Evolutionary conservation across 192 early-diverging fungal genomes (phyloP), one percentile per base, ranked within the genome.

Genomic region (Rhizoclosmatium globosum): DNA sequence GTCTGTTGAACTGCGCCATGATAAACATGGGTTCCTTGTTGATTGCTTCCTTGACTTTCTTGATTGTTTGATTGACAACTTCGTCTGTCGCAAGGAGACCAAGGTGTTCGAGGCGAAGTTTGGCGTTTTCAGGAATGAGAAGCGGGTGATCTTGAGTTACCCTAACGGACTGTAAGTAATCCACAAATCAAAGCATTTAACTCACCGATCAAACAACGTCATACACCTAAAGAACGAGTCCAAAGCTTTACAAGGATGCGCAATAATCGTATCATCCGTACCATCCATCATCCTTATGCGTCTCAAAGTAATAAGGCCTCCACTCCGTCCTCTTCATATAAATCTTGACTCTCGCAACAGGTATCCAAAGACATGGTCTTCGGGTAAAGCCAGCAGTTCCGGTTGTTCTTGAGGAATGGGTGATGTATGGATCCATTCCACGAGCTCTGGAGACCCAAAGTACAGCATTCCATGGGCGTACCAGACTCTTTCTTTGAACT

Each of bases 401-500:
- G 38, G 4, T 38, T 15, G 21, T 42, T 7, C 23, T 68, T 17
- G 15, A 7, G 65, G 65, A 42, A 68, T 68, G 43, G 31, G 39
- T 0, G 9, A 17, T 7, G 4, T 7, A 7, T 3, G 9, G 9
- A 68, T 45, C 65, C 65, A 68, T 68, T 68, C 65, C 4, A 46
- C 9, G 17, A 68, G 4, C 13, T 38, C 65, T 41, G 43, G 45
- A 42, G 21, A 38, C 39, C 23, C 43, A 43, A 68, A 21, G 39
- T 68, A 68, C 4, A 68, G 65, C 65, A 68, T 68, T 68, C 65
- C 65, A 44, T 68, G 65, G 38, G 43, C 43, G 0, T 23, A 31
- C 31, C 31, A 31, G 31, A 31, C 31, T 31, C 31, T 31, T 31
- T 31, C 31, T 31, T 31, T 31, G 21, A 31, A 19, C 9, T 6